Evolutionary conservation across 1,284 basidiomycete genomes (phyloP), one percentile per base, ranked within the genome.

Genomic region (Cryptococcus hybrid): DNA sequence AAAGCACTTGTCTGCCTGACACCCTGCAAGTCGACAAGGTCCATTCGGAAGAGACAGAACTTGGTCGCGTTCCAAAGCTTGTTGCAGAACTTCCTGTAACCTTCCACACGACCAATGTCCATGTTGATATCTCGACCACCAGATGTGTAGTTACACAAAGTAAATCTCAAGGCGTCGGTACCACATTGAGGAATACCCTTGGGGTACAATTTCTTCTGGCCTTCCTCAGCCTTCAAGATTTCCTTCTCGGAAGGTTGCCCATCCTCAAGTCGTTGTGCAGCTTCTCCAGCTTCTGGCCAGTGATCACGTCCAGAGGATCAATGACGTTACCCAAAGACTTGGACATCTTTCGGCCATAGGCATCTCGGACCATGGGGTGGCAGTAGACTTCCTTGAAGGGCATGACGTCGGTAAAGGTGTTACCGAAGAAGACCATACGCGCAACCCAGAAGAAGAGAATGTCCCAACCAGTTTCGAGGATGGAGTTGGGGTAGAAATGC

Each of bases 371-470:
- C 93, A 99, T 97, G 34, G 95, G 95, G 75, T 99, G 96, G 79
- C 94, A 98, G 76, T 90, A 88, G n/a, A 99, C 95, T 80, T 99
- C 94, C 59, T 86, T 84, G 85, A 99, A 99, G 0, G 95, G 96
- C 82, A 99, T 85, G 71, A 88, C 78, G 50, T 84, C 93, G 0
- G 96, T 99, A 51, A 97, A 85, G 62, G 89, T 85, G 71, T 94
- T 82, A 55, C 96, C 95, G 43, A 99, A 87, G 76, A 99, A 83
- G 58, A 91, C 94, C 96, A 99, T 99, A 52, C 94, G 88, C 6
- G 96, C 94, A 18, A 99, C 94, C 96, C 96, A 99, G 86, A 99
- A 98, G 84, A 96, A 96, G 40, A 99, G 79, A 68, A 98, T 99
- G 68, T 99, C 96, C 94, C 96, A 99, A 49, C 96, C 96, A 0